Conservation (phyloP, 2,329 filamentous ascomycete species). For the Aspergillus uvarum region DNA sequence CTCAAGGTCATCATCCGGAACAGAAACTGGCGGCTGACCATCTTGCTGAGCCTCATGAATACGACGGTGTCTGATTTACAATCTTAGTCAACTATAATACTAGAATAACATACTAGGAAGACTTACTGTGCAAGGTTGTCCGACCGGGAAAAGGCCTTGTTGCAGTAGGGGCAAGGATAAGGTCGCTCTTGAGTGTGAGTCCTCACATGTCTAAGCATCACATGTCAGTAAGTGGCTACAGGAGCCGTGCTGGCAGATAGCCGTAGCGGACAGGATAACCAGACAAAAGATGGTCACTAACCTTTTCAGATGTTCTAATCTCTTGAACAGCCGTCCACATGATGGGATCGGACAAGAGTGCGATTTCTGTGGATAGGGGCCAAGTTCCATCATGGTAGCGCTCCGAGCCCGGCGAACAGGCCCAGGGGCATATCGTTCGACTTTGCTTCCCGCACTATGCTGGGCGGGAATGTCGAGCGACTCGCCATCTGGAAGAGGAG, state of each 20-base stretch:
- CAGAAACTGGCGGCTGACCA: conserved; percentile 45
- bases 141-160: conserved; percentile 96
- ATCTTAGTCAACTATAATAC: conserved; percentile 35
- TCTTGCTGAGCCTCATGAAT: conserved; percentile 77
- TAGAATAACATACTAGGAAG: background rate
- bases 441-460: conserved; percentile 60
- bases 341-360: conserved; percentile 99
- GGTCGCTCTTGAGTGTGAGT: conserved; percentile 99
- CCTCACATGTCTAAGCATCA: conserved; percentile 80
- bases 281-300: conserved; percentile 53
- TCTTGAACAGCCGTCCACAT: conserved; percentile 96
- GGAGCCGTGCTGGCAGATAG: conserved; percentile 33
- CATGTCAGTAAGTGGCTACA: conserved; percentile 53
- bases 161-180: conserved; percentile 96
- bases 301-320: conserved; percentile 98
- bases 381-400: conserved; percentile 93
- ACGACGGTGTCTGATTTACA: conserved; percentile 58
- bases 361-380: conserved; percentile 94
- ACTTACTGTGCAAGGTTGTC: conserved; percentile 97
- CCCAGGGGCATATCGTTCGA: conserved; percentile 56
- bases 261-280: background rate
- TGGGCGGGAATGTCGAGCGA: conserved; percentile 55
- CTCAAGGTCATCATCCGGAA: conserved; percentile 78
- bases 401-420: conserved; percentile 88
- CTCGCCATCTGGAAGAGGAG: conserved; percentile 63